phyloP scores from a whole-genome alignment of 805 yeast species.

The Saccharomycopsis selenospora region DNA sequence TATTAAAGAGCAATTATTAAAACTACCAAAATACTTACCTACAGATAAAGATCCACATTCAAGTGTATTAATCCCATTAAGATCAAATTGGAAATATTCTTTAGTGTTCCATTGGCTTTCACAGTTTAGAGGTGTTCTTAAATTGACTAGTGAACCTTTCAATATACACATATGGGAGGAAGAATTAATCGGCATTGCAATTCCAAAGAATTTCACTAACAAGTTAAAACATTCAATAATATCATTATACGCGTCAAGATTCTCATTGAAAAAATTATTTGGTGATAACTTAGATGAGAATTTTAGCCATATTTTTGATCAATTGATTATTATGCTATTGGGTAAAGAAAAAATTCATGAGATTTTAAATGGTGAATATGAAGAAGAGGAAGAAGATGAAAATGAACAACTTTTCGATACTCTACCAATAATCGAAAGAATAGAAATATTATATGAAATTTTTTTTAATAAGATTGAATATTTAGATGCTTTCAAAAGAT shows the following conservation, averaged over 20 bases:
- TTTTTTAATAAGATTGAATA: slow-evolving; percentile 38
- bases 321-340: slow-evolving; percentile 20
- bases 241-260: neutral
- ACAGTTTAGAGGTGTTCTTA: slow-evolving; percentile 44
- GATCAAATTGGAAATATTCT: slow-evolving; percentile 34
- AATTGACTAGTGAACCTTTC: slow-evolving; percentile 43
- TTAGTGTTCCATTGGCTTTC: slow-evolving; percentile 50
- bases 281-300: slow-evolving; percentile 25
- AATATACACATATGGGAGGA: slow-evolving; percentile 57
- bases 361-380: slow-evolving; percentile 2
- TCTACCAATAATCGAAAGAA: slow-evolving; percentile 39
- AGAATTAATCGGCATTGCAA: slow-evolving; percentile 42
- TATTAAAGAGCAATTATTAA: slow-evolving; percentile 30
- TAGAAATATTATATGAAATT: slow-evolving; percentile 38
- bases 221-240: slow-evolving; percentile 30
- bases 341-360: slow-evolving; percentile 12
- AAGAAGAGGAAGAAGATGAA: slow-evolving; percentile 7
- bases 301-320: too few relatives aligned
- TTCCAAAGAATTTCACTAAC: slow-evolving; percentile 36
- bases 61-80: slow-evolving; percentile 27
- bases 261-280: neutral
- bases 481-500: slow-evolving; percentile 40
- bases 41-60: slow-evolving; percentile 34
- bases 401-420: slow-evolving; percentile 29
- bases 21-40: slow-evolving; percentile 33